Conservation (phyloP, 2,329 filamentous ascomycete genomes). For the Aspergillus intermedius region DNA sequence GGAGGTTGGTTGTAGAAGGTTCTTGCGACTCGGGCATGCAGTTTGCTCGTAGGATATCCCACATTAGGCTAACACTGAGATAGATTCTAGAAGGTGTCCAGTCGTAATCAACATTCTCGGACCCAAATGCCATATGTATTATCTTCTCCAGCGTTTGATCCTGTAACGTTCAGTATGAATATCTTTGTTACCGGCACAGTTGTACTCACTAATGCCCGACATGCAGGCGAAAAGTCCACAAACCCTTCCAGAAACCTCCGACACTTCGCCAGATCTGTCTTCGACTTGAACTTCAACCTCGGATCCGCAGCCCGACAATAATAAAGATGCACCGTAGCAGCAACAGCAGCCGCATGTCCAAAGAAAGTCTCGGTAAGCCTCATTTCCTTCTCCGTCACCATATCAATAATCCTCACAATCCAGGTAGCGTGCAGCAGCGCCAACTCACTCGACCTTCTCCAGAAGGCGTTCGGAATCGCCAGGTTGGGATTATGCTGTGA, state of each 20-base stretch:
- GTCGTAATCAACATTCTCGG: conserved; percentile 45
- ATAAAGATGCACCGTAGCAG: conserved; percentile 49
- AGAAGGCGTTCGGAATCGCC: conserved; percentile 50
- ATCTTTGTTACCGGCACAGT: too few relatives aligned
- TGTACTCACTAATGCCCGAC: conserved; percentile 39
- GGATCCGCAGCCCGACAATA: conserved; percentile 48
- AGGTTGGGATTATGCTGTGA: conserved; percentile 48
- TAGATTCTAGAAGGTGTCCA: conserved; percentile 50
- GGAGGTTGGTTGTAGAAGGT: conserved; percentile 32
- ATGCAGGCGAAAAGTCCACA: conserved; percentile 43
- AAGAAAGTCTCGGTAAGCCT: conserved; percentile 48
- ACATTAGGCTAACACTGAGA: conserved; percentile 49
- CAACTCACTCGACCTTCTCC: conserved; percentile 47
- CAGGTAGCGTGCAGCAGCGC: conserved; percentile 49
- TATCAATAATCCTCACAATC: conserved; percentile 50
- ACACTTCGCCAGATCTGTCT: conserved; percentile 48
- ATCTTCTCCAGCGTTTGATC: conserved; percentile 45
- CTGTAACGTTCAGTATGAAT: conserved; percentile 18
- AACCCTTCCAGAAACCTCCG: conserved; percentile 46
- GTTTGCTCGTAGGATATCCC: conserved; percentile 48
- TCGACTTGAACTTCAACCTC: conserved; percentile 47
- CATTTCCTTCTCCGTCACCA: conserved; percentile 47
- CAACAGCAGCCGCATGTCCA: conserved; percentile 47
- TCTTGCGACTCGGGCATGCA: conserved; percentile 34
- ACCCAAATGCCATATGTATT: conserved; percentile 45